Evolutionary conservation across 345 rosid genomes (phyloP), one percentile per base, ranked within the genome.

Genomic region (Microcos paniculata): DNA sequence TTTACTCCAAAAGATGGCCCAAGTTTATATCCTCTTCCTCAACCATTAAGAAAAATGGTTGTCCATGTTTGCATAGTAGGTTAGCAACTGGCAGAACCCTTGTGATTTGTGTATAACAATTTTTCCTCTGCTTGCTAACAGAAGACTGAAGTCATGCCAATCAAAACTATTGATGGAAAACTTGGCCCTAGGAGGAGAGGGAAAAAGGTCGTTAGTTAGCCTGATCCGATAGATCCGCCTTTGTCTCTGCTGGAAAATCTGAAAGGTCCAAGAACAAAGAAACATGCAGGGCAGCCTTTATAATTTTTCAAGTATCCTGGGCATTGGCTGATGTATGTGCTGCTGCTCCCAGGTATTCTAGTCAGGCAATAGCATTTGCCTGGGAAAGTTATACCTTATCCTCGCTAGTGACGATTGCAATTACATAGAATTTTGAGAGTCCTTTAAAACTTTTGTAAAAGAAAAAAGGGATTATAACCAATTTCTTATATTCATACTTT

Each of bases 81-180:
- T n/a, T n/a, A 28, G 18, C 45, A 19, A 70, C 15, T 16, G 15
- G 15, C 56, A 15, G 9, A 3, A 26, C 23, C 21, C 38, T 52
- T 51, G 45, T 52, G 18, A 51, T 40, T 59, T 33, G 4, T 7
- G 6, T 55, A 48, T 23, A 48, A 31, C 12, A n/a, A 58, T 13
- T 33, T 38, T 66, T 42, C 30, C 21, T 40, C 62, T 3, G 23
- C 49, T 43, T 51, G 38, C 68, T 78, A 49, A 48, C 33, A n/a
- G 18, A 30, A 18, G 30, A 57, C 31, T 70, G 59, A 51, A 70
- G n/a, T 71, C 9, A 11, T 38, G 46, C 87, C 87, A 91, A 69
- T 73, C 72, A 88, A 81, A 69, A 30, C 84, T 48, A 70, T 76
- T 82, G 82, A 84, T 61, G 52, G 43, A 51, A 87, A 83, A 67